Percentiles rank a stretch among this genome's conserved stretches.
These are phyloP conservation scores for Lichina pygmaea DNA, from an alignment of 495 filamentous ascomycete species.

Conservation along the genomic window DNA sequence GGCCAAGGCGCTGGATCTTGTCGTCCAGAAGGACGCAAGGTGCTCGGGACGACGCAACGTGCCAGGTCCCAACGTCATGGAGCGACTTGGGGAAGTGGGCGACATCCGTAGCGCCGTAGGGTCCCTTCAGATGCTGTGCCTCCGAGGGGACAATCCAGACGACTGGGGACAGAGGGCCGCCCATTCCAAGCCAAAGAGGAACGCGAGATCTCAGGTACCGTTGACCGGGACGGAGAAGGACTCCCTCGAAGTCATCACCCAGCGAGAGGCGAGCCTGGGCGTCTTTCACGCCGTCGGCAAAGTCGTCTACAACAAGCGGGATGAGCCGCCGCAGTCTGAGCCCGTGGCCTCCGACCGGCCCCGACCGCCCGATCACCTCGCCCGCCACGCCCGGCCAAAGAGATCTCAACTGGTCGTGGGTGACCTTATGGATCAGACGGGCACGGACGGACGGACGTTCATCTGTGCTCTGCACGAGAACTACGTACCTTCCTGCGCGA, in stretches of 20 bases:
- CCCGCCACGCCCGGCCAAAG: conserved; percentile 31
- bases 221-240: conserved; percentile 47
- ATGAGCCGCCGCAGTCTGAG: conserved; percentile 3
- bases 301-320: conserved; percentile 79
- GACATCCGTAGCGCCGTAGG: conserved; percentile 82
- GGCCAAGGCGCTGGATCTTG: conserved; percentile 49
- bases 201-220: conserved; percentile 21
- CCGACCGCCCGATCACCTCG: conserved; percentile 34
- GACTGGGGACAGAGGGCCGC: conserved; percentile 40
- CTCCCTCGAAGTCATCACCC: conserved; percentile 45
- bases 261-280: conserved; percentile 62
- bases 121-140: conserved; percentile 68
- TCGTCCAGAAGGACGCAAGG: conserved; percentile 56
- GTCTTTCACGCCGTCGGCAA: conserved; percentile 95
- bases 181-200: conserved; percentile 30
- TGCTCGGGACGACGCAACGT: conserved; percentile 37
- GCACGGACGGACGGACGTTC: conserved; percentile 72
- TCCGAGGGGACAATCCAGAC: conserved; percentile 26
- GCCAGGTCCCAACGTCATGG: conserved; percentile 44
- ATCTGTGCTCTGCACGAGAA: conserved; percentile 89
- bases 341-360: conserved; percentile 2
- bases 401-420: conserved; percentile 45
- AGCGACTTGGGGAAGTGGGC: conserved; percentile 51
- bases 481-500: conserved; percentile 58
- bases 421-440: conserved; percentile 60